phyloP scores from a whole-genome alignment of 805 yeast genomes.

The Candida oleophila region DNA sequence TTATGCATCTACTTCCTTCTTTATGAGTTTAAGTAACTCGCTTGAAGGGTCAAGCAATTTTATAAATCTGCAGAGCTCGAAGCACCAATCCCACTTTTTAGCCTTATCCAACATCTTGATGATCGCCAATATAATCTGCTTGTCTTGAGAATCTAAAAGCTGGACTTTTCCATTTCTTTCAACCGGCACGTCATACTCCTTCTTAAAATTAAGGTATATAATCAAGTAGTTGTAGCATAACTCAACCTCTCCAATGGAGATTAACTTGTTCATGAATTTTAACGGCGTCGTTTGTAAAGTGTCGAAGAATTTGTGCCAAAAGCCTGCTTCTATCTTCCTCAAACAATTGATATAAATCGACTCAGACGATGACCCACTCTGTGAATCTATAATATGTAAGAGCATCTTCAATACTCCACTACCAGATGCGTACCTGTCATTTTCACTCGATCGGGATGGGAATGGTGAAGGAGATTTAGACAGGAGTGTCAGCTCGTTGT shows the following conservation, averaged over 20 bases:
- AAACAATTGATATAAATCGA: constrained; percentile 53
- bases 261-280: constrained; percentile 40
- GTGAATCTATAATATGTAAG: constrained; percentile 19
- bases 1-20: constrained; percentile 3
- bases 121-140: constrained; percentile 40
- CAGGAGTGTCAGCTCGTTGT: constrained; percentile 11
- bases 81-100: constrained; percentile 52
- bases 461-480: neutral
- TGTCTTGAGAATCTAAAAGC: constrained; percentile 32
- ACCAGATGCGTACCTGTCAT: constrained; percentile 7
- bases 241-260: constrained; percentile 41
- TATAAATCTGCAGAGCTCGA: constrained; percentile 53
- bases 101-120: constrained; percentile 40
- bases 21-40: constrained; percentile 19
- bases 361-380: constrained; percentile 14
- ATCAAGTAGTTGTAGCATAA: constrained; percentile 53
- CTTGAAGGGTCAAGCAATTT: constrained; percentile 49
- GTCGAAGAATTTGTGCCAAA: constrained; percentile 51
- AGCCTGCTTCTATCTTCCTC: constrained; percentile 55
- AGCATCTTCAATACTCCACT: constrained; percentile 11
- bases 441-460: constrained; percentile 1
- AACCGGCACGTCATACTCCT: constrained; percentile 26
- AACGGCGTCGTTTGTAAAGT: constrained; percentile 44
- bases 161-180: constrained; percentile 12
- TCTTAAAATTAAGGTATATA: constrained; percentile 51